These are phyloP conservation scores for Solanum paucissectum DNA, from an alignment of 257 asterid genomes.

Conservation along the genomic window DNA sequence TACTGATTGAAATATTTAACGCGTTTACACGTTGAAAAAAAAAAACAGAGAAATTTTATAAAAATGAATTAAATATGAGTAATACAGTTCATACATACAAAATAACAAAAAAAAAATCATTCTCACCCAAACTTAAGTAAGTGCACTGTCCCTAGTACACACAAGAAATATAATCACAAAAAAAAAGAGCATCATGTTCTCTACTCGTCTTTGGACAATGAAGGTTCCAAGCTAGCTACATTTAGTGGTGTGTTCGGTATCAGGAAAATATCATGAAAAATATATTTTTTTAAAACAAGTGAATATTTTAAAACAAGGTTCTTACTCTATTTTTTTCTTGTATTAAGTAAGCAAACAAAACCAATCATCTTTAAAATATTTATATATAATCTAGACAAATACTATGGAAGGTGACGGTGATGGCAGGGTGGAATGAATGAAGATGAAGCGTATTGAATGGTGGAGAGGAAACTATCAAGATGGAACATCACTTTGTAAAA, in stretches of 20 bases:
- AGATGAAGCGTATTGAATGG: no score
- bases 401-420: no score
- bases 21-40: neutral
- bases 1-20: neutral
- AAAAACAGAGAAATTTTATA: neutral
- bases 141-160: neutral
- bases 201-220: neutral
- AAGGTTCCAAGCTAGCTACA: neutral
- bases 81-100: neutral
- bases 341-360: no score
- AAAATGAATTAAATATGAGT: no score
- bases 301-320: no score
- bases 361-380: no score
- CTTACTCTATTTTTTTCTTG: no score
- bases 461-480: no score
- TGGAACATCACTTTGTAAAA: neutral
- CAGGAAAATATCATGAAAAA: no score
- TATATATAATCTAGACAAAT: no score
- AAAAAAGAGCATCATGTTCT: neutral
- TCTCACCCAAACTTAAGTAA: neutral
- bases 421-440: no score
- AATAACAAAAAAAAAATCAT: neutral
- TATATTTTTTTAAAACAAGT: fast-evolving
- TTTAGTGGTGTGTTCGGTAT: neutral
- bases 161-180: neutral